These are phyloP conservation scores for Globomyces pollinis-pini DNA, from an alignment of 192 early-diverging fungal genomes.

Conservation along the genomic window DNA sequence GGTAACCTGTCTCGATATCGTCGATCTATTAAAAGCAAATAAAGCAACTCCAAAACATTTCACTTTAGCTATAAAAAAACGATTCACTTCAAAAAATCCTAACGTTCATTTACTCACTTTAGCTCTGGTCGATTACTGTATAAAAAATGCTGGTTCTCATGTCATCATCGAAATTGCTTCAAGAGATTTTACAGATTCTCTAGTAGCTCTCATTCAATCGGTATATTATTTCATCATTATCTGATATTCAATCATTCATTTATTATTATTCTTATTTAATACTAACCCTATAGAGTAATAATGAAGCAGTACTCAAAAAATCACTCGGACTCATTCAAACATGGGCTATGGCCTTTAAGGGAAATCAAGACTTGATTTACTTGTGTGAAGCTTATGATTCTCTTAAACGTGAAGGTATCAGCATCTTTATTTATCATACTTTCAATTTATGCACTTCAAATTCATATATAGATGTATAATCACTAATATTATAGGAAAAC, in stretches of 20 bases:
- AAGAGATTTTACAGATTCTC: slow-evolving; percentile 83
- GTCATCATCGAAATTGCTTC: slow-evolving; percentile 81
- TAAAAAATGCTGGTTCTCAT: slow-evolving; percentile 87
- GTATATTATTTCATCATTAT: slow-evolving; percentile 34
- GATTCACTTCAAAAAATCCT: slow-evolving; percentile 83
- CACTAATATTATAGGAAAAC: background rate
- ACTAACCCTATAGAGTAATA: slow-evolving; percentile 18
- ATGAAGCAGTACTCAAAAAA: slow-evolving; percentile 70
- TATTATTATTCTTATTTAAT: too few relatives aligned
- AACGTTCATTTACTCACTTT: slow-evolving; percentile 88
- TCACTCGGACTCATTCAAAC: slow-evolving; percentile 74
- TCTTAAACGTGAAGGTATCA: slow-evolving; percentile 49
- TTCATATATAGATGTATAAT: too few relatives aligned
- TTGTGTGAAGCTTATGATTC: slow-evolving; percentile 71
- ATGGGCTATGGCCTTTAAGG: slow-evolving; percentile 78
- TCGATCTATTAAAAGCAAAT: slow-evolving; percentile 88
- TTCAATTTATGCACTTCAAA: slow-evolving; percentile 3
- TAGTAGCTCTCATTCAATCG: slow-evolving; percentile 52
- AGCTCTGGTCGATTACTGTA: slow-evolving; percentile 79
- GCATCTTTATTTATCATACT: too few relatives aligned
- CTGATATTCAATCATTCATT: too few relatives aligned
- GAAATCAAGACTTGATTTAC: slow-evolving; percentile 72
- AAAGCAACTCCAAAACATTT: slow-evolving; percentile 62
- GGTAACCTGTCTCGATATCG: slow-evolving; percentile 76
- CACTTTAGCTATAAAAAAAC: slow-evolving; percentile 63